Percentiles rank a stretch among this genome's conserved stretches.
Conservation (phyloP, 2,329 filamentous ascomycete genomes). For the Aureobasidium mangrovei region DNA sequence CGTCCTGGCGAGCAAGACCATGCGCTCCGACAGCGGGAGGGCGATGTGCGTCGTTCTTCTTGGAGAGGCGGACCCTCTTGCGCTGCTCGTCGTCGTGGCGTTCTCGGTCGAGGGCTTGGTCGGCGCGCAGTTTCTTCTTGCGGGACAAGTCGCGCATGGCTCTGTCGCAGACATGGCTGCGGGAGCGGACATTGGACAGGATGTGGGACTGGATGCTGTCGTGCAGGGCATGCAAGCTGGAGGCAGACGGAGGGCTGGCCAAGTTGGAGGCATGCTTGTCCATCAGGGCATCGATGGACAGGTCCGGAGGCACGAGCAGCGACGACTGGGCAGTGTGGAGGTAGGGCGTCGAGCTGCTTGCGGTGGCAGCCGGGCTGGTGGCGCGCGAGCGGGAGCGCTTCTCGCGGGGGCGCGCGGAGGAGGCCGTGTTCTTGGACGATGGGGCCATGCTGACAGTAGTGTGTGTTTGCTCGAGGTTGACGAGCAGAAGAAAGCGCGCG, state of each 20-base stretch:
- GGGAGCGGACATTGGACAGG: slow-evolving; percentile 35
- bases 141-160: slow-evolving; percentile 63
- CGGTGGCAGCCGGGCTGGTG: slow-evolving; percentile 58
- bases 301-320: slow-evolving; percentile 47
- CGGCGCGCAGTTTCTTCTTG: slow-evolving; percentile 52
- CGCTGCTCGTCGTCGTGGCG: slow-evolving; percentile 49
- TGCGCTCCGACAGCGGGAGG: slow-evolving; percentile 55
- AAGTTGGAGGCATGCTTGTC: slow-evolving; percentile 51
- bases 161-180: slow-evolving; percentile 59
- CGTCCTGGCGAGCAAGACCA: slow-evolving; percentile 55
- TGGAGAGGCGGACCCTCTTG: slow-evolving; percentile 51
- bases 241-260: slow-evolving; percentile 46
- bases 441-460: slow-evolving; percentile 10
- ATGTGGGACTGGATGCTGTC: slow-evolving; percentile 54
- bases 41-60: slow-evolving; percentile 44
- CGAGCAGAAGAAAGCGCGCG: neutral
- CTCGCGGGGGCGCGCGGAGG: slow-evolving; percentile 34
- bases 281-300: slow-evolving; percentile 61
- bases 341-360: slow-evolving; percentile 46
- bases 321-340: slow-evolving; percentile 49
- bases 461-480: neutral
- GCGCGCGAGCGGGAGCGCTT: slow-evolving; percentile 66
- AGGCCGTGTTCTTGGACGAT: slow-evolving; percentile 25
- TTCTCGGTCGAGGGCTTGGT: slow-evolving; percentile 44
- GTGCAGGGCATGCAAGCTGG: slow-evolving; percentile 54